Evolutionary conservation across 1,284 basidiomycete genomes (phyloP), one percentile per base, ranked within the genome.

Genomic region (Trichosporon ovoides): DNA sequence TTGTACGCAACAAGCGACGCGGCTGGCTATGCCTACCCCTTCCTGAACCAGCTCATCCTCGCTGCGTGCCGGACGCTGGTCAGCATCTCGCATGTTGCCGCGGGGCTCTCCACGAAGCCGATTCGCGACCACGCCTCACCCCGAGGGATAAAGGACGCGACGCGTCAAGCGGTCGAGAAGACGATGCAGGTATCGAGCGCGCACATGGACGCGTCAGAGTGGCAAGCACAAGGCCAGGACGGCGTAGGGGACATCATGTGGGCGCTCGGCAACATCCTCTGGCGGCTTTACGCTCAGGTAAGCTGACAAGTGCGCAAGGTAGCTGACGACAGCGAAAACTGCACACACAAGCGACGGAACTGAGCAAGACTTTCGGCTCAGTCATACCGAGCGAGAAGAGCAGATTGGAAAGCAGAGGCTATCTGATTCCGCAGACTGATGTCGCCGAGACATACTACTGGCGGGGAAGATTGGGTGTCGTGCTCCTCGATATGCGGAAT

Each of bases 401-500:
- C 24, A 66, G 74, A 0, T 38, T 74, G 3, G 48, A 58, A 1
- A 53, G 68, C 0, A 62, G 74, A 38, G 67, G 63, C 1, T 20
- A 52, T 2, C 6, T 49, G 31, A 36, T 72, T 1, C 46, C 56
- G 0, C 59, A 59, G 4, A 65, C 67, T 3, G 68, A 67, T 7
- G 50, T 76, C 0, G 70, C 67, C 16, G 66, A 76, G 61, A 70
- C 61, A 50, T 74, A 73, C 38, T 76, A 74, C 59, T 74, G 73
- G 73, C 63, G 74, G 16, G 74, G 74, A 7, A 59, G 63, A 52
- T 55, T 74, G 2, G 65, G 67, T 7, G 66, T 74, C 16, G 65
- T 72, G 7, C 56, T 76, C 38, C 63, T 76, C 7, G 69, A 74
- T 34, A 67, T 73, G 49, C 53, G 73, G 5, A 36, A 55, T 2